phyloP scores from a whole-genome alignment of 176 grass and related monocot genomes.

The Oryza officinalis region DNA sequence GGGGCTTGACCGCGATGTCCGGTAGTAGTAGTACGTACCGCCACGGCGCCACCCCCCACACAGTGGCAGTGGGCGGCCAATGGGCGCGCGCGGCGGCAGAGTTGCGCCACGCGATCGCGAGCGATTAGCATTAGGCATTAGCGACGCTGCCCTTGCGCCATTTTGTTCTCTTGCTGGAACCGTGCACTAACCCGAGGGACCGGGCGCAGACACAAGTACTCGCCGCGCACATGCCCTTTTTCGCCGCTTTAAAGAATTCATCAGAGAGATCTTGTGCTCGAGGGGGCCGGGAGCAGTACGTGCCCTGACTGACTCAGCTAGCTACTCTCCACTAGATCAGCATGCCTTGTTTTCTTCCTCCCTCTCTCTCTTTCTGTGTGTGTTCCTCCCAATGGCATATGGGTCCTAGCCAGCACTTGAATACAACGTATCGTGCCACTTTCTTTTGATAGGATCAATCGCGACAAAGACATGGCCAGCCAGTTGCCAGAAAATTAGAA shows the following conservation, averaged over 20 bases:
- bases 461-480: constrained; percentile 41
- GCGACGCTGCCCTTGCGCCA: background rate
- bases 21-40: background rate
- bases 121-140: background rate
- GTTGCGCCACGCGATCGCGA: background rate
- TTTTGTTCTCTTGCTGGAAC: constrained; percentile 26
- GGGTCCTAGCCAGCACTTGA: background rate
- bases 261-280: constrained; percentile 35
- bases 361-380: background rate
- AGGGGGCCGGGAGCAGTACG: constrained; percentile 11
- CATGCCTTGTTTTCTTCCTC: background rate
- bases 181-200: constrained; percentile 1
- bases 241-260: constrained; percentile 32
- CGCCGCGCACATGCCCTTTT: constrained; percentile 41
- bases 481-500: background rate
- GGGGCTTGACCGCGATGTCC: background rate
- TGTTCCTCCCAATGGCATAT: constrained; percentile 7
- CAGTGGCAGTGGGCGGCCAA: background rate
- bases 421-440: constrained; percentile 26
- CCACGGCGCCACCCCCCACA: too few species aligned
- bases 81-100: background rate
- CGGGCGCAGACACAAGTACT: constrained; percentile 33
- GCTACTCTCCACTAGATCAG: constrained; percentile 4
- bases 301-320: background rate
- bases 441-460: constrained; percentile 42